These are phyloP conservation scores for Heliamphora exappendiculata DNA, from an alignment of 148 eudicot species.

Conservation along the genomic window DNA sequence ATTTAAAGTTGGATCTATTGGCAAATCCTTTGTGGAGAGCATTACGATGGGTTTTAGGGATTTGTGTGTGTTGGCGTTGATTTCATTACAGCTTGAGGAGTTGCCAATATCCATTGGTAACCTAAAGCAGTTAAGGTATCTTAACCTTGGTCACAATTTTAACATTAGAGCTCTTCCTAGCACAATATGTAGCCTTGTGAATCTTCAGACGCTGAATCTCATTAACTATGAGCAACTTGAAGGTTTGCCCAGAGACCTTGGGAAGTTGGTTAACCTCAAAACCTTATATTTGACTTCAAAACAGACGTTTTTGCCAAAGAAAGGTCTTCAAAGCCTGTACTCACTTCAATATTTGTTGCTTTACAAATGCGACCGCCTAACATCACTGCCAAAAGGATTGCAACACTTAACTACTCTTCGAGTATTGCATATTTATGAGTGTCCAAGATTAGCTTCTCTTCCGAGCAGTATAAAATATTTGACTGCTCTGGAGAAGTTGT, in stretches of 20 bases:
- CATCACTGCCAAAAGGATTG: constrained; percentile 23
- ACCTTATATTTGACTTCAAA: constrained; percentile 27
- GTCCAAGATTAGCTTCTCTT: constrained; percentile 30
- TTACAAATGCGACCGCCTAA: constrained; percentile 16
- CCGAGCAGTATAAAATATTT: constrained; percentile 27
- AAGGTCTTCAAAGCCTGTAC: constrained; percentile 9
- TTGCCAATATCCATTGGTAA: constrained; percentile 39
- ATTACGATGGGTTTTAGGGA: constrained; percentile 19
- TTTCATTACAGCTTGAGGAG: constrained; percentile 24
- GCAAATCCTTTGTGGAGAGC: constrained; percentile 24
- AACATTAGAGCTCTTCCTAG: constrained; percentile 36
- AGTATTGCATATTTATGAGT: constrained; percentile 22
- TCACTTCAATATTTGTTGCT: constrained; percentile 23
- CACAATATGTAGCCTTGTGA: constrained; percentile 35
- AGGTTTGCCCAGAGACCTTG: constrained; percentile 26
- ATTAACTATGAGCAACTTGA: constrained; percentile 25
- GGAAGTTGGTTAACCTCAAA: constrained; percentile 27
- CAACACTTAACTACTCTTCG: constrained; percentile 24
- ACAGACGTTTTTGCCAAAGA: constrained; percentile 10
- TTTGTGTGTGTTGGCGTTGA: constrained; percentile 26
- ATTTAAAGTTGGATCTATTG: constrained; percentile 14
- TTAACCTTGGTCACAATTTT: constrained; percentile 24
- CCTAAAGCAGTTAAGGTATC: constrained; percentile 33
- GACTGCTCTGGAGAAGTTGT: constrained; percentile 28
- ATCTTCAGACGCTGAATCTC: constrained; percentile 27